A percentile compares a stretch with the other conserved stretches of the same genome.
Evolutionary conservation across 805 yeast genomes (phyloP).

Genomic region (Ogataea zsoltii): DNA sequence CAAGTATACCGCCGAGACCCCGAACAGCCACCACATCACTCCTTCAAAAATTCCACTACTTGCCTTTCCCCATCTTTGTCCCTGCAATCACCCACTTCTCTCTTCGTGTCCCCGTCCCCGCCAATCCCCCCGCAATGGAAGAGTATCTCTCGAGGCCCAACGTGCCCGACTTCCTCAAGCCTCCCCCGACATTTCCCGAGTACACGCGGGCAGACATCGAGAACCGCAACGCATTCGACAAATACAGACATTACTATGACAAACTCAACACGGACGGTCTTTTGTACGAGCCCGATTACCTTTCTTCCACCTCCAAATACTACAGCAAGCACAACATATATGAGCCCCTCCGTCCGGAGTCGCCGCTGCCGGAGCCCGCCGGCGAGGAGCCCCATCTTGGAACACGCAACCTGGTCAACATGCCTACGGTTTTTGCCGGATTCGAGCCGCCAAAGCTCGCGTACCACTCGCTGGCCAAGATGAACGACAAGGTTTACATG

Average conservation of each 20-base stretch:
- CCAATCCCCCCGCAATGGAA: constrained; percentile 17
- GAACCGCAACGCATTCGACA: constrained; percentile 8
- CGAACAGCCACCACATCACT: too few species aligned
- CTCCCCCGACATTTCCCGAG: constrained; percentile 18
- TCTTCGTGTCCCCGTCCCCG: neutral
- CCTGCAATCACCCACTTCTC: too few species aligned
- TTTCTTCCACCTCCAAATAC: constrained; percentile 25
- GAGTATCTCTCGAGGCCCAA: constrained; percentile 20
- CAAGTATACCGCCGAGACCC: neutral
- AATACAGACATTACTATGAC: constrained; percentile 27
- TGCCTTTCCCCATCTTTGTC: too few species aligned
- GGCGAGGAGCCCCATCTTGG: constrained; percentile 7
- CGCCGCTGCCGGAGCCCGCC: neutral
- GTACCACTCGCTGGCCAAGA: constrained; percentile 44
- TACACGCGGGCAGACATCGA: constrained; percentile 11
- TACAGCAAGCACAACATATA: constrained; percentile 23
- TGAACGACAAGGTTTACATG: constrained; percentile 39
- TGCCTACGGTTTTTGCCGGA: constrained; percentile 40
- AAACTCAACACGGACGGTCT: constrained; percentile 27
- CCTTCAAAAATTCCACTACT: too few species aligned
- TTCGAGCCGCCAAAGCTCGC: constrained; percentile 42
- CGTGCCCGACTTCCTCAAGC: constrained; percentile 26
- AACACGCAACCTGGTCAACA: constrained; percentile 26
- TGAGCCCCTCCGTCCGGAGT: constrained; percentile 9
- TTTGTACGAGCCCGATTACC: constrained; percentile 19